Evolutionary conservation across 768 basidiomycete genomes (phyloP), one percentile per base, ranked within the genome.

Genomic region (Scleroderma citrinum): DNA sequence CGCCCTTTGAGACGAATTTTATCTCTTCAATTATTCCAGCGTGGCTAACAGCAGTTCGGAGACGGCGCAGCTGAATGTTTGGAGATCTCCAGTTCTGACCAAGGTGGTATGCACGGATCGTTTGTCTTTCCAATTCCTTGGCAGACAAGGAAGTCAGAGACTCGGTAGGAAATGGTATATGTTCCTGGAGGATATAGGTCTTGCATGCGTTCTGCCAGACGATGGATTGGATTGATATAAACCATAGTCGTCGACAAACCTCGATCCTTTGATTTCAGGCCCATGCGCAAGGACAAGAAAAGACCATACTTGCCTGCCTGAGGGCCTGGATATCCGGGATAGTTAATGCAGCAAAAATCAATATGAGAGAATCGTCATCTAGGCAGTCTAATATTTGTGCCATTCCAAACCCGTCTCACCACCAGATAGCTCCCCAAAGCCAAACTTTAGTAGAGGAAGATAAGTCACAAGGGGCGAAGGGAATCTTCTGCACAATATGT

Each of bases 131-230:
- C 20, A 85, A 76, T 31, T 76, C 66, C n/a, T 59, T 47, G 6
- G 66, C 62, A 5, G 72, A 59, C 44, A 78, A 61, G 1, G 61
- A 56, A 10, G 64, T 61, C n/a, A 77, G 47, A 4, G 67, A 50
- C 17, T 56, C 50, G 6, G 61, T 55, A 1, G 77, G 71, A 52
- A 82, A 85, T 0, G 84, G 82, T 48, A 74, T 76, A 0, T 75
- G 74, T 20, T 61, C 62, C 7, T 56, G 48, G 3, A 80, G 59
- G 43, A 85, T 70, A 39, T 76, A 69, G 41, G 49, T 61, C 16
- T 54, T 56, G 56, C 74, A 78, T 16, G 74, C 76, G 38, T 74
- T 74, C 14, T 69, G 71, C 84, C 84, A 86, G 12, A 85, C 73
- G 48, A 76, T 71, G 40, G 74, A 76, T 21, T 77, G 66, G 6